Base-by-base conservation (phyloP, 2,329 filamentous ascomycete species). In the Ceratocystis variospora region DNA sequence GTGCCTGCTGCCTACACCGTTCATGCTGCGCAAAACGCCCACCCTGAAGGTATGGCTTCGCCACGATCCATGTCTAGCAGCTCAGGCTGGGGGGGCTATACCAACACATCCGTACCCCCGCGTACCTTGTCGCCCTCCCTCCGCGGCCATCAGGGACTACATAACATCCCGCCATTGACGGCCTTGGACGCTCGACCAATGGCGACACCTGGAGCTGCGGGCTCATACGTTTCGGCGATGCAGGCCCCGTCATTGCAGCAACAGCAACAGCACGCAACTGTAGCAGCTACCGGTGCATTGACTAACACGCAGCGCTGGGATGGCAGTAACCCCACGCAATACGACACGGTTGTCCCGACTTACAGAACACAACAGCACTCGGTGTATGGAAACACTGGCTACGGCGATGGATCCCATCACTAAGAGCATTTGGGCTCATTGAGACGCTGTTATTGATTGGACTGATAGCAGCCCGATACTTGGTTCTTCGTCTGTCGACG, bases 1-100 rank as follows among this genome's bases (percentile, higher is more conserved):
- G 0, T 77, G 78, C 25, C 73, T 74, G 1, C 72, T 74, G 3
- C 72, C 74, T 1, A 71, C 75, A 62, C 55, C 2, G 64, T 66
- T 37, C 78, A 77, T 74, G 65, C 78, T 73, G 68, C 79, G 73
- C 70, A 75, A 63, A 46, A 69, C 71, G 64, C 77, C 72, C 69
- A 76, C 70, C 76, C 79, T 55, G 80, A 83, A 57, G 74, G 77
- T 3, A 77, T 83, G 37, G 76, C 80, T 0, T 83, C 81, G 7
- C 81, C 81, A 0, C 76, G 81, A 1, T 81, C 81, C 1, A 73
- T 83, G 1, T 76, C 79, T 0, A 79, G 79, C 1, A 77, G 77
- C 0, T 75, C 79, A 1, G 74, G 75, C n/a, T 84, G 81, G 82
- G 74, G 74, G 0, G 72, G 77, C 0, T 82, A 82, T 70, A 73